Percentiles rank a stretch among this genome's conserved stretches.
phyloP scores from a whole-genome alignment of 2,329 filamentous ascomycete genomes.

The Trichoderma sp. region DNA sequence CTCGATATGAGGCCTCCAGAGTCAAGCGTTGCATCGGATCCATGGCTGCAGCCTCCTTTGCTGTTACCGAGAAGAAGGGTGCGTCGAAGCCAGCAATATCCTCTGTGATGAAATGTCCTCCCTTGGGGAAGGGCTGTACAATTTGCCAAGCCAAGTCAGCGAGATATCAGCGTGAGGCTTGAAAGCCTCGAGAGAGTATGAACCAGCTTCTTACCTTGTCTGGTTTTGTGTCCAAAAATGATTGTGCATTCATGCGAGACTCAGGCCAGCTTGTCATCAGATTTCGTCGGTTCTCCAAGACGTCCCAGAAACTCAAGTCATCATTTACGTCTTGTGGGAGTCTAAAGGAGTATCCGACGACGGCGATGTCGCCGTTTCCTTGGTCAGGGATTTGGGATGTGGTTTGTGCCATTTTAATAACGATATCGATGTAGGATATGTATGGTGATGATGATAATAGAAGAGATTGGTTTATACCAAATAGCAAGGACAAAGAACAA shows the following conservation, averaged over 20 bases:
- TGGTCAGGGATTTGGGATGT: neutral
- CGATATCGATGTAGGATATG: too few species aligned
- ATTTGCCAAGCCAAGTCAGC: too few species aligned
- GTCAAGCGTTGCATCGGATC: conserved; percentile 29
- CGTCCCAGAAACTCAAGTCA: conserved; percentile 42
- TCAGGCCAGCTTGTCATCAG: conserved; percentile 41
- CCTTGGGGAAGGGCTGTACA: too few species aligned
- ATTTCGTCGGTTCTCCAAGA: conserved; percentile 39
- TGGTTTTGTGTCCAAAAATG: conserved; percentile 32
- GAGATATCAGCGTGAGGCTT: too few species aligned
- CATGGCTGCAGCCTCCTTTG: conserved; percentile 28
- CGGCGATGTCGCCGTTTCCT: conserved; percentile 33
- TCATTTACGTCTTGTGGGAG: conserved; percentile 43
- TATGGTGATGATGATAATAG: too few species aligned
- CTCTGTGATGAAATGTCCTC: conserved; percentile 12
- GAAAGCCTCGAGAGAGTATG: too few species aligned
- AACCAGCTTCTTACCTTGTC: conserved; percentile 10
- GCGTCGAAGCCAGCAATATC: conserved; percentile 30
- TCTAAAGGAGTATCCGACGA: conserved; percentile 46
- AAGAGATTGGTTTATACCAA: too few species aligned
- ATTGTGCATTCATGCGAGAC: conserved; percentile 37
- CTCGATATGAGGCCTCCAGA: conserved; percentile 26
- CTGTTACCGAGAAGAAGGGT: conserved; percentile 38
- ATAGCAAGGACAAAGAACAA: too few species aligned
- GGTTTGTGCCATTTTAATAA: neutral